Evolutionary conservation across 495 filamentous ascomycete genomes (phyloP), one percentile per base, ranked within the genome.

Genomic region (Penicillium angulare): DNA sequence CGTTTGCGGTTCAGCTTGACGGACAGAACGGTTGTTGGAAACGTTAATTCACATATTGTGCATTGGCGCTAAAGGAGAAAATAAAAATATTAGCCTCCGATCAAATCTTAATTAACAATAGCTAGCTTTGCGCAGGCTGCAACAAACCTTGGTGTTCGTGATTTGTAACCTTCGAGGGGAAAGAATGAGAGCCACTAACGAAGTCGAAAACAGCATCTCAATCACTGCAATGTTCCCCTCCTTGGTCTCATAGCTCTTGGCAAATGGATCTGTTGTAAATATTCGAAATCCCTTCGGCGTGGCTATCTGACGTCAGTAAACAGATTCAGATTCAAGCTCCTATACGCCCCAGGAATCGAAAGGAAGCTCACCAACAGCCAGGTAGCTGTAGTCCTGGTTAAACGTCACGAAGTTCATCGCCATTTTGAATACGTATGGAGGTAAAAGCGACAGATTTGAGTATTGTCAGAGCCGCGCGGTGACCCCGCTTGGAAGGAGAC

Each of bases 181-280:
- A 35, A 92, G 75, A 49, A 96, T 89, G 15, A 96, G 77, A 29
- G 93, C 93, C 15, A 98, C 92, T 36, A 98, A 79, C n/a, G 93
- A 98, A 36, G 93, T 98, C 34, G 93, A 97, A 66, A 98, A 98
- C 50, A 98, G 85, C 92, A 96, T 97, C 77, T 97, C 95, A 65
- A 98, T 83, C 47, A 96, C 87, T 31, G 90, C 86, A 38, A 97
- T 89, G 64, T 97, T 92, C 15, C 89, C 90, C 52, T 97, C 90
- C 52, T 89, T 87, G 57, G 88, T 91, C 63, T 91, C 90, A 72
- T 89, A 96, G 66, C 89, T 87, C 70, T 95, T 95, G 56, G 83
- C 82, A 65, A 97, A 97, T 1, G 92, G 92, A 50, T 97, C 95
- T 32, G 92, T 96, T 55, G 90, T 91, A 70, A 96, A 98, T 50